phyloP scores from a whole-genome alignment of 129 eudicot genomes.

The Logfia minima region DNA sequence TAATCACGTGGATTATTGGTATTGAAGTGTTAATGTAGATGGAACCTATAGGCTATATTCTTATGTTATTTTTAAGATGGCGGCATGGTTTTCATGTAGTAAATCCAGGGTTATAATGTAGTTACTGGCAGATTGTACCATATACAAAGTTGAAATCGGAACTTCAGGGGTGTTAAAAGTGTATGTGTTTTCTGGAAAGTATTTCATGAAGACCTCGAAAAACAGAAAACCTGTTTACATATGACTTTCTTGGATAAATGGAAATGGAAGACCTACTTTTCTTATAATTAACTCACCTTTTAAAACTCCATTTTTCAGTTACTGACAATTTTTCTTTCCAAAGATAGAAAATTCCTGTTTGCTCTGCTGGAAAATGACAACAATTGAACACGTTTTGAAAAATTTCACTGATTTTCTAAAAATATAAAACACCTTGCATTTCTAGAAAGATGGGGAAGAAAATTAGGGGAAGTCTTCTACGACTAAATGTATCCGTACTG shows the following conservation, averaged over 20 bases:
- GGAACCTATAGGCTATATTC: not conserved
- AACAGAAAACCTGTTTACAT: too few relatives aligned
- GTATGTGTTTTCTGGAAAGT: not conserved
- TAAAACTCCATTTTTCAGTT: constrained; percentile 1
- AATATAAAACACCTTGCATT: not conserved
- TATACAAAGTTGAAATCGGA: not conserved
- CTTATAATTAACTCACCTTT: not conserved
- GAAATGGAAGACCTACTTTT: not conserved
- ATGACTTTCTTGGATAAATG: too few relatives aligned
- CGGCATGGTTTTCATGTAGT: not conserved
- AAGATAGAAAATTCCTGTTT: not conserved
- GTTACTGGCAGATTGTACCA: not conserved
- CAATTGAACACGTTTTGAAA: not conserved
- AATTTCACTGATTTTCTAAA: not conserved
- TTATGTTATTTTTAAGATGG: not conserved
- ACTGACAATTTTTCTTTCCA: not conserved
- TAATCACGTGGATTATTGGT: not conserved
- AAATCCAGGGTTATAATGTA: not conserved
- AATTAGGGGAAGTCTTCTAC: not conserved
- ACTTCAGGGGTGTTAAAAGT: not conserved
- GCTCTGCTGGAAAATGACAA: not conserved
- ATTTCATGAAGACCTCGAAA: not conserved
- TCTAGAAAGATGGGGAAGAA: not conserved
- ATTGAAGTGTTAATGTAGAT: not conserved
- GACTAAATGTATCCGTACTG: not conserved